Base-by-base conservation (phyloP, 1,284 basidiomycete genomes). In the Pterula multifida region DNA sequence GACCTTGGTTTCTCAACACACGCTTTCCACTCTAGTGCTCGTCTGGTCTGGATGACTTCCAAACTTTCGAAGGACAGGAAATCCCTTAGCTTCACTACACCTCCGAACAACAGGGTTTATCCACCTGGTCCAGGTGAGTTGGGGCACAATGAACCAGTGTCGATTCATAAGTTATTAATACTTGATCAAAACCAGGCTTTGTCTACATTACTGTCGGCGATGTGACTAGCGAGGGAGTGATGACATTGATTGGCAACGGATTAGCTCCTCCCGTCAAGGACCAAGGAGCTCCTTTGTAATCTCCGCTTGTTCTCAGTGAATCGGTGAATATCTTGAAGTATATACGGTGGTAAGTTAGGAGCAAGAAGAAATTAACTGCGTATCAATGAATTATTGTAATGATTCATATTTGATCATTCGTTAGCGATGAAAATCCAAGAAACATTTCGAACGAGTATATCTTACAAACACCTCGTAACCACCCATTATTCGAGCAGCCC, bases 1-100 rank as follows among this genome's bases (percentile, higher is more conserved):
- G 72, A 74, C 52, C 63, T 72, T 39, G 72, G 73, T 15, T 74
- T 70, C 63, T 69, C 68, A 21, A 66, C 68, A 25, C 72, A 73
- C 55, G 70, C 67, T 2, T 69, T 71, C 63, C 70, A 73, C 56
- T 66, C 68, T 25, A 68, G 66, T 50, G 63, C 65, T 4, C 70
- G 72, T 9, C 61, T 71, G 6, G 72, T 76, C 21, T 73, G 73
- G 58, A 66, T 76, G 63, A 62, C 67, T 2, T 64, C 67, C 3
- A 55, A 52, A 6, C 59, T 71, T 24, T 67, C 65, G 3, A 53
- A 50, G 6, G 58, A 68, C 52, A 56, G 59, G 44, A 68, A 63
- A 55, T 60, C 63, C 15, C 63, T 76, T 15, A 67, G 63, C 0
- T 63, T 76, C 53, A 60, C 56, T 15, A 68, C 63, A 15, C 75